Base-by-base conservation (phyloP, 2,329 filamentous ascomycete genomes). In the Zarea fungicola region DNA sequence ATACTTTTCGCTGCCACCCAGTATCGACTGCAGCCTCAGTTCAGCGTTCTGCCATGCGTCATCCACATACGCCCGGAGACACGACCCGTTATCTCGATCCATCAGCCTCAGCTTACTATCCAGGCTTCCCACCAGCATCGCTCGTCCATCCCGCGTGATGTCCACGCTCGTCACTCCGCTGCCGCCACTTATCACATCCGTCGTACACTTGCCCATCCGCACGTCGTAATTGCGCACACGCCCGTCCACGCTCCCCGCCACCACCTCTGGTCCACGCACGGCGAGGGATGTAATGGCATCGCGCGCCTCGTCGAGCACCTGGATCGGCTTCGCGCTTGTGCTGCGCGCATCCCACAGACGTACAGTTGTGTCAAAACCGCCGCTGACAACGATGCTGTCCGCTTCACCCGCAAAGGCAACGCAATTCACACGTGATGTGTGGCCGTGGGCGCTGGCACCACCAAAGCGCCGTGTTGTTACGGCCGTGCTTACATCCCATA, bases 401-500 rank as follows among this genome's bases (percentile, higher is more conserved):
- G 72, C 85, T 3, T 84, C 83, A 11, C 90, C 91, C 0, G 81
- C 89, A 63, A 95, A 95, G 2, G 78, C 74, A 4, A 92, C 87
- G 39, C 81, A 78, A 64, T 96, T 95, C 48, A 97, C 77, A 26
- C 90, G 75, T 37, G 81, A 80, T 3, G 75, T 76, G 67, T 93
- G 88, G 0, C 85, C 86, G 34, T 76, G 66, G 29, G 64, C 63
- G 50, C 76, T 77, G 32, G 11, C 14, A 19, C 78, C 77, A 16
- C 76, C 75, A 66, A 92, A 93, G 23, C 93, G 78, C 19, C 88
- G 79, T 22, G 87, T 71, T 4, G 92, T 96, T 57, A 80, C 76
- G 16, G 87, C 89, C 3, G 84, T 86, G 40, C 85, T 76, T 0
- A 97, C 93, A 67, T 99, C 93, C 93, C 93, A 97, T 5, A 96